These are phyloP conservation scores for Nidularia sp. DNA, from an alignment of 768 basidiomycete genomes.

Conservation along the genomic window DNA sequence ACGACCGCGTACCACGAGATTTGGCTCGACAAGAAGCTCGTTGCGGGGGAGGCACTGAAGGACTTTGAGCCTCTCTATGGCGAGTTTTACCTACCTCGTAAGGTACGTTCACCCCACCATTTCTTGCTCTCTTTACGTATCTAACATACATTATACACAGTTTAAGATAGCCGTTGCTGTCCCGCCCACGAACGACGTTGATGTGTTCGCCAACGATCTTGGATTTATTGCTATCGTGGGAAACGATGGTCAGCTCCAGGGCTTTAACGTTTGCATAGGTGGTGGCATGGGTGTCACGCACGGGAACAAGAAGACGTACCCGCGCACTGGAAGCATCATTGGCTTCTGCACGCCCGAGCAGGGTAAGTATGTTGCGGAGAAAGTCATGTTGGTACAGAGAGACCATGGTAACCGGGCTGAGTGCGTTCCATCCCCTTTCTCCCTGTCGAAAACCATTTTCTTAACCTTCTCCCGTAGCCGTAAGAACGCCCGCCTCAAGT, in stretches of 20 bases:
- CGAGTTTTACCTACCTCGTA: conserved; percentile 93
- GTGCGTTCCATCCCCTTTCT: conserved; percentile 40
- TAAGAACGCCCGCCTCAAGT: conserved; percentile 90
- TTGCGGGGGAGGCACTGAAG: conserved; percentile 90
- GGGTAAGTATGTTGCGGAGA: conserved; percentile 83
- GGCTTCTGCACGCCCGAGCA: conserved; percentile 93
- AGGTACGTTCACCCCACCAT: conserved; percentile 43
- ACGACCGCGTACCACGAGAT: conserved; percentile 98
- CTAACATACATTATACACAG: conserved; percentile 31
- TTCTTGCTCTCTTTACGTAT: neutral
- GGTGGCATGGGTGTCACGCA: conserved; percentile 99
- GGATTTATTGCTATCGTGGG: conserved; percentile 95
- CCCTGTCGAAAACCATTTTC: neutral
- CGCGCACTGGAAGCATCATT: conserved; percentile 79
- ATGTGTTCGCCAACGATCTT: conserved; percentile 92
- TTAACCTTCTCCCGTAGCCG: conserved; percentile 32
- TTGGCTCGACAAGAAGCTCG: conserved; percentile 96
- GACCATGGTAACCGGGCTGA: conserved; percentile 95
- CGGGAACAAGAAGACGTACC: conserved; percentile 98
- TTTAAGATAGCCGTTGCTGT: conserved; percentile 98
- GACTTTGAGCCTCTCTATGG: conserved; percentile 98
- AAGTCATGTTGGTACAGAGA: conserved; percentile 88
- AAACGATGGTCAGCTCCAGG: conserved; percentile 69
- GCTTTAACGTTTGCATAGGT: conserved; percentile 92
- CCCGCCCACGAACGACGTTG: conserved; percentile 94